These are phyloP conservation scores for Neurospora africana DNA, from an alignment of 495 filamentous ascomycete species.

Conservation along the genomic window DNA sequence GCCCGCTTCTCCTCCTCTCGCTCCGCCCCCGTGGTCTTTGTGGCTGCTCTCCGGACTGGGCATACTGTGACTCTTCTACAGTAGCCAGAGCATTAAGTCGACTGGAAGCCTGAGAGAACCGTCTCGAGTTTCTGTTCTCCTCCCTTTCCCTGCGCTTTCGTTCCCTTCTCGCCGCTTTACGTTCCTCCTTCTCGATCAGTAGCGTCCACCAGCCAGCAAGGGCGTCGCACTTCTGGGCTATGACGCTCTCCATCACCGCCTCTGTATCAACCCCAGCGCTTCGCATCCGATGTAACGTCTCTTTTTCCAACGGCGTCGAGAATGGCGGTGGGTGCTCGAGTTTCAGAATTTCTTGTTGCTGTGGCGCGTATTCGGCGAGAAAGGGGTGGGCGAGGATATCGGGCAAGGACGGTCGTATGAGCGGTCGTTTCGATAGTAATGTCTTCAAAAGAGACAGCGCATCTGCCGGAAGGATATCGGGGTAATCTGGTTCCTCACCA, in stretches of 20 bases:
- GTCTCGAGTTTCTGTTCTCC: slow-evolving; percentile 68
- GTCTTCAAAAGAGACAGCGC: slow-evolving; percentile 63
- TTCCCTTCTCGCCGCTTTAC: slow-evolving; percentile 75
- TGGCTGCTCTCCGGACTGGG: slow-evolving; percentile 28
- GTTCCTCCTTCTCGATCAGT: slow-evolving; percentile 88
- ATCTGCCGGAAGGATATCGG: slow-evolving; percentile 66
- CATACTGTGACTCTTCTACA: slow-evolving; percentile 49
- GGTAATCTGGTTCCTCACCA: slow-evolving; percentile 71
- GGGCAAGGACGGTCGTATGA: slow-evolving; percentile 71
- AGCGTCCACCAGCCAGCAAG: slow-evolving; percentile 96
- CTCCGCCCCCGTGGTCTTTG: slow-evolving; percentile 47
- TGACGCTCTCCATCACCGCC: slow-evolving; percentile 83
- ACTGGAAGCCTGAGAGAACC: slow-evolving; percentile 77
- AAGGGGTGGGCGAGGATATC: slow-evolving; percentile 87
- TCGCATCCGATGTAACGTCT: slow-evolving; percentile 85
- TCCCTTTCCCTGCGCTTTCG: slow-evolving; percentile 78
- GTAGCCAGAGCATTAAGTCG: slow-evolving; percentile 69
- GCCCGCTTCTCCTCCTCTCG: slow-evolving; percentile 37
- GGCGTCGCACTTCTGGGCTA: slow-evolving; percentile 78
- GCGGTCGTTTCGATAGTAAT: slow-evolving; percentile 78
- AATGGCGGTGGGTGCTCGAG: slow-evolving; percentile 76
- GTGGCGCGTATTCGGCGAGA: slow-evolving; percentile 74
- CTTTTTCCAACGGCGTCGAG: slow-evolving; percentile 79
- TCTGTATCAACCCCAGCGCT: slow-evolving; percentile 93
- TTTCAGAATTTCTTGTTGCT: slow-evolving; percentile 85